Base-by-base conservation (phyloP, 2,329 filamentous ascomycete genomes). In the Phyllosticta citribraziliensis region DNA sequence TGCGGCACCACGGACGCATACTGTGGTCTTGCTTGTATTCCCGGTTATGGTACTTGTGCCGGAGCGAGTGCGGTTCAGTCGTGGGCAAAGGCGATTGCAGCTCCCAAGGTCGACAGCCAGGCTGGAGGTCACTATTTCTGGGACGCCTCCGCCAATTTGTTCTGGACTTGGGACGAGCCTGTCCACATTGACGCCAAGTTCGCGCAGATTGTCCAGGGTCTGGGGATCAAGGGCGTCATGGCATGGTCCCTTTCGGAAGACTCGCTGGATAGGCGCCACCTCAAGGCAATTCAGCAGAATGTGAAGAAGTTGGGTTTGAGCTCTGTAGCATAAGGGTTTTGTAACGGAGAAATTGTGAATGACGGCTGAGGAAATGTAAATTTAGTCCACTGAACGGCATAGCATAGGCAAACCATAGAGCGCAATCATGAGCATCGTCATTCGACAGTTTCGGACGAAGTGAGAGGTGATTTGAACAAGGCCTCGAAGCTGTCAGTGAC, bases 241-340 rank as follows among this genome's bases (percentile, higher is more conserved):
- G 87, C 87, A 0, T 91, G 87, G 88, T 87, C 85, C 20, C 68
- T 91, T 62, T 88, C 86, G 1, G 87, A 91, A 72, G 88, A 91
- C 62, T 69, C 66, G n/a, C 62, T 65, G 22, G 70, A 70, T 62
- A 75, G 69, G 68, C 53, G 53, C 53, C 58, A 60, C 58, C 19
- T 60, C 24, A 10, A 51, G 24, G 58, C 58, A 53, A 56, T 60
- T 20, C 58, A 60, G 58, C 12, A 11, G 8, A 52, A 52, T 19
- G 58, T 56, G 19, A 60, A 56, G 53, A 9, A 52, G 25, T 51
- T 47, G 40, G 40, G 40, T 19, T 47, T 47, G 40, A 47, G 40
- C 40, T 47, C 40, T 47, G 40, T 47, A 17, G 40, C 40, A n/a
- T 47, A n/a, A n/a, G 40, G 17, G 35, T 14, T 11, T 40, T 14